These are phyloP conservation scores for Xylariaceae sp. DNA, from an alignment of 2,329 filamentous ascomycete species.

Conservation along the genomic window DNA sequence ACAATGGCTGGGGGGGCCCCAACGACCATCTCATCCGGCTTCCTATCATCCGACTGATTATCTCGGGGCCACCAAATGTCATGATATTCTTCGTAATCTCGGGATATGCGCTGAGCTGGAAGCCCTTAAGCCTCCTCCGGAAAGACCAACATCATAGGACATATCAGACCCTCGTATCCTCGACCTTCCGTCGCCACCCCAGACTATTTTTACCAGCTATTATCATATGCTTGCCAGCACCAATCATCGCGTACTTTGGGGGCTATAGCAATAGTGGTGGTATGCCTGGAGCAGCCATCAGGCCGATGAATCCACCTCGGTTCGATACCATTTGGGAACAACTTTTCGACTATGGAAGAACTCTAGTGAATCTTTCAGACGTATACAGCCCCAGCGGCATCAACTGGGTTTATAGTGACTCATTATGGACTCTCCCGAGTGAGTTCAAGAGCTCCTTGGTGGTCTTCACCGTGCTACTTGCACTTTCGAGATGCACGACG, in stretches of 20 bases:
- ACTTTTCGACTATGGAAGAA: constrained; percentile 25
- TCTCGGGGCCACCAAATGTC: constrained; percentile 47
- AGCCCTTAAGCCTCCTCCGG: constrained; percentile 41
- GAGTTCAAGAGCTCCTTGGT: constrained; percentile 46
- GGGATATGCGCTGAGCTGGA: constrained; percentile 47
- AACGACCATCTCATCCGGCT: constrained; percentile 40
- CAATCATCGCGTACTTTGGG: constrained; percentile 28
- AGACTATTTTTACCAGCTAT: constrained; percentile 38
- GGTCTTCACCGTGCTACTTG: constrained; percentile 43
- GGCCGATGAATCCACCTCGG: constrained; percentile 25
- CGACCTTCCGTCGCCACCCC: constrained; percentile 37
- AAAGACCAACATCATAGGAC: constrained; percentile 29
- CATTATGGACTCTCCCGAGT: constrained; percentile 46
- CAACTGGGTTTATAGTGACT: constrained; percentile 39
- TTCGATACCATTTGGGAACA: constrained; percentile 29
- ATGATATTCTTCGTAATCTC: constrained; percentile 51
- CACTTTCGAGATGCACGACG: constrained; percentile 35
- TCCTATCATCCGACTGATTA: constrained; percentile 45
- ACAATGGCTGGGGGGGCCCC: constrained; percentile 35
- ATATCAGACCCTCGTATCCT: constrained; percentile 34
- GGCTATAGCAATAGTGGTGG: constrained; percentile 23
- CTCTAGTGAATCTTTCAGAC: constrained; percentile 24
- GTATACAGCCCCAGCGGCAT: constrained; percentile 21
- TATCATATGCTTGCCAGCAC: constrained; percentile 26
- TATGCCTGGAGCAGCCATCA: constrained; percentile 30